Evolutionary conservation across 2,329 filamentous ascomycete species (phyloP), one percentile per base, ranked within the genome.

Genomic region (Fusarium sacchari): DNA sequence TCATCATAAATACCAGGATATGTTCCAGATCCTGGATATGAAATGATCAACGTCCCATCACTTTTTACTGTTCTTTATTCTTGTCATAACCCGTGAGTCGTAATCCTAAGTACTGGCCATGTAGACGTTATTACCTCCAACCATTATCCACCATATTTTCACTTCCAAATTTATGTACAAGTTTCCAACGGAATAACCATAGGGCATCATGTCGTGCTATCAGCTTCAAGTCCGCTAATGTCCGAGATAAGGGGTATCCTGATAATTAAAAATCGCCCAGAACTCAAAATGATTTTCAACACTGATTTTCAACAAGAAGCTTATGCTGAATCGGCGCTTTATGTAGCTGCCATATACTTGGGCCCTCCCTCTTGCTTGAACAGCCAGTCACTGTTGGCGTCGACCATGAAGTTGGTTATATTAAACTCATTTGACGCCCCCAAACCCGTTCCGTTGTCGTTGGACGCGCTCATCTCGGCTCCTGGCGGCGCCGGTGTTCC

Each of bases 381-480:
- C n/a, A 94, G 86, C 92, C 92, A 94, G 80, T 94, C 92, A 69
- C 90, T 90, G 75, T 89, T 93, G 5, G 89, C 90, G 82, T 94
- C 92, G 36, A 93, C 88, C 88, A 92, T 93, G 76, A 93, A 94
- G 77, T 94, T 93, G 50, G 91, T 93, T 67, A 94, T 94, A 76
- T 94, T 94, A 76, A 92, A 93, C 80, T 93, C 91, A 65, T 92
- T 92, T 39, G 79, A 80, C 58, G 74, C 75, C 28, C 80, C 74
- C 32, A 71, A 81, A 69, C 71, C 80, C 69, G 60, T 44, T 40
- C 76, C 68, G 40, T 60, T 73, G 36, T 75, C 74, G 44, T 80
- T 82, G 60, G 64, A 75, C 34, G 78, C 72, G 18, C 80, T 73
- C 69, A 80, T 76, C 8, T 76, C 78, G n/a, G 73, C 69, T n/a